A percentile compares a stretch with the other conserved stretches of the same genome.
Conservation (phyloP, 108 stramenopile genomes). For the Pseudonitzschia multistriata region DNA sequence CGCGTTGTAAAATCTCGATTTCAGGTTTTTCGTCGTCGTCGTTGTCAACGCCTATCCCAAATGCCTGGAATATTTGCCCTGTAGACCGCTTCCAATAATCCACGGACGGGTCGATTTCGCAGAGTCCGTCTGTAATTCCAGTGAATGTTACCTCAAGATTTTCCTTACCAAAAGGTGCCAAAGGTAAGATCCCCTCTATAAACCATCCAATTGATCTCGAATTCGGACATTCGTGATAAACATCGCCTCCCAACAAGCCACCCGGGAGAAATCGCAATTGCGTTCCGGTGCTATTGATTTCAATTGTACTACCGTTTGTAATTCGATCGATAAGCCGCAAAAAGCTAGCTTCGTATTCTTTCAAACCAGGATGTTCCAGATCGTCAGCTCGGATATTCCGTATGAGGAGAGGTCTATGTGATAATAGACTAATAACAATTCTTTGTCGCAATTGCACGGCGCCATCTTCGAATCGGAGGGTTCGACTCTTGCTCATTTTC, state of each 20-base stretch:
- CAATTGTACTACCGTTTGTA: conserved; percentile 93
- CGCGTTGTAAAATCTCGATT: conserved; percentile 57
- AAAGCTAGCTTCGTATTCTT: conserved; percentile 85
- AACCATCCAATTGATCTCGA: conserved; percentile 92
- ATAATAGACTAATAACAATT: conserved; percentile 67
- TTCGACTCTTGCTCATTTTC: conserved; percentile 4
- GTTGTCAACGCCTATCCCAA: conserved; percentile 86
- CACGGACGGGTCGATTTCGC: conserved; percentile 60
- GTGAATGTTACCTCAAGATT: conserved; percentile 71
- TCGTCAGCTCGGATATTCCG: conserved; percentile 85
- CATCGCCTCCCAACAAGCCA: conserved; percentile 84
- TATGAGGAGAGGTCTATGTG: conserved; percentile 78
- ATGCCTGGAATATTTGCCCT: conserved; percentile 76
- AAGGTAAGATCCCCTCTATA: conserved; percentile 92
- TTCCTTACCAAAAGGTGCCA: conserved; percentile 95
- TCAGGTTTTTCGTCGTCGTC: conserved; percentile 36
- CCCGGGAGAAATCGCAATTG: conserved; percentile 92
- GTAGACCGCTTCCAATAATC: conserved; percentile 83
- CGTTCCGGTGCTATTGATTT: conserved; percentile 98
- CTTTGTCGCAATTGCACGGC: conserved; percentile 85
- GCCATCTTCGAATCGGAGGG: conserved; percentile 76
- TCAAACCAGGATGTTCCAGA: conserved; percentile 75
- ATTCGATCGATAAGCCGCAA: conserved; percentile 89
- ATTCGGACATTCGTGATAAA: conserved; percentile 85
- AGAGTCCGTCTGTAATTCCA: conserved; percentile 80